Base-by-base conservation (phyloP, 2,329 filamentous ascomycete species). In the Aspergillus nomiae region DNA sequence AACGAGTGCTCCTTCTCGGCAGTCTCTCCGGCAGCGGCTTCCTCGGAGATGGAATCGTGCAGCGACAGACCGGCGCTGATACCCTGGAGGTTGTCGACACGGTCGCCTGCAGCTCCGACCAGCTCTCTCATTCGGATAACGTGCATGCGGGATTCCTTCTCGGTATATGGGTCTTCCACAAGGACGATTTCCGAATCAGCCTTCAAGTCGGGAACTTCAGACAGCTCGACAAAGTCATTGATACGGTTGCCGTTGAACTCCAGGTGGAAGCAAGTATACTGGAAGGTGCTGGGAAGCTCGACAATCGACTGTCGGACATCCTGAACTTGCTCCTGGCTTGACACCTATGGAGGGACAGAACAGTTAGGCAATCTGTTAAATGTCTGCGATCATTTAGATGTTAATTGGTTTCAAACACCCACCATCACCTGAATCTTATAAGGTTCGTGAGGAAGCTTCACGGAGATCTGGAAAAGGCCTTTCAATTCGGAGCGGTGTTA, bases 221-320 rank as follows among this genome's bases (percentile, higher is more conserved):
- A 93, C 65, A 99, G 86, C 77, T 96, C 90, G 63, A 96, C 87
- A 73, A 95, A 98, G 80, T 99, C 95, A 78, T 98, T 98, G 85
- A 99, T 90, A 68, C 91, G 90, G 79, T 91, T 84, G 70, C 92
- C 92, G 63, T 92, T 89, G 81, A 94, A 89, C 81, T 98, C 94
- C 72, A 99, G 89, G 81, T 99, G 95, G 83, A 99, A 99, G 84
- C 95, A 99, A 59, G 95, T 96, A 83, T 97, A 97, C 80, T 96
- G 93, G 82, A 97, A 95, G 58, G 94, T 96, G 64, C 90, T 86
- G 6, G 95, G 95, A 56, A 93, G 86, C 80, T 99, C 95, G 81
- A 97, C 93, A 76, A 99, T 91, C 66, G 94, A 94, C 81, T 98
- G 95, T 69, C 95, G 92, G 71, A 99, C 89, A 83, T 99, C 95